These are phyloP conservation scores for Mucor circinelloides DNA, from an alignment of 371 early-diverging fungal species.

Conservation along the genomic window DNA sequence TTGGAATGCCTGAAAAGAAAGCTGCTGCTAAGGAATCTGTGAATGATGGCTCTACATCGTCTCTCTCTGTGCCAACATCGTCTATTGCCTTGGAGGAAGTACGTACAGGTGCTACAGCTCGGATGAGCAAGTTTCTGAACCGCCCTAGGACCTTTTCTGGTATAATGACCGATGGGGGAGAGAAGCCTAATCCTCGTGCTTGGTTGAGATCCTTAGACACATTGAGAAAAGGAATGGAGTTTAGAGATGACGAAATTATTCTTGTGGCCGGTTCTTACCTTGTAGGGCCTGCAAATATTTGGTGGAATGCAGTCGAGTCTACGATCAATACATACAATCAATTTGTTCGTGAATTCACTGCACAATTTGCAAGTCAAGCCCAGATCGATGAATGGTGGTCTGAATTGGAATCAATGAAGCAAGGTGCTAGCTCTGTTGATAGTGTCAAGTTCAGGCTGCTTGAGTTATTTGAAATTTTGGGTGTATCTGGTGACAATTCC, in stretches of 20 bases:
- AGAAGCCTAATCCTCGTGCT: neutral
- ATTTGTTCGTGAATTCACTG: neutral
- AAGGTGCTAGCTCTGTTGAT: neutral
- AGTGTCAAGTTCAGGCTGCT: neutral
- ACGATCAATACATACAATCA: neutral
- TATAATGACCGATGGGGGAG: neutral
- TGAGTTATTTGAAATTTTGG: neutral
- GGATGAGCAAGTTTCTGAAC: neutral
- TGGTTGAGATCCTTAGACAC: neutral
- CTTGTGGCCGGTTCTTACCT: neutral
- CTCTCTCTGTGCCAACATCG: no score
- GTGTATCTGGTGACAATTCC: neutral
- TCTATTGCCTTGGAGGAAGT: no score
- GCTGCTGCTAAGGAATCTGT: no score
- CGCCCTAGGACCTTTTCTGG: neutral
- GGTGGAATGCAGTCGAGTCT: constrained; percentile 5
- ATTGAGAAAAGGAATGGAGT: neutral
- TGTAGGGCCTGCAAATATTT: neutral
- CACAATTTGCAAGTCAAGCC: neutral
- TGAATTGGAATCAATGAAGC: neutral
- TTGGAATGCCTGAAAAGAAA: no score
- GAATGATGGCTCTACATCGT: no score
- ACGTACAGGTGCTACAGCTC: no score
- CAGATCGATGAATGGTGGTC: constrained; percentile 1
- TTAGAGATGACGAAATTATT: neutral